These are phyloP conservation scores for Acanthamoeba sp. DNA, from an alignment of 208 protist genomes.

Conservation along the genomic window DNA sequence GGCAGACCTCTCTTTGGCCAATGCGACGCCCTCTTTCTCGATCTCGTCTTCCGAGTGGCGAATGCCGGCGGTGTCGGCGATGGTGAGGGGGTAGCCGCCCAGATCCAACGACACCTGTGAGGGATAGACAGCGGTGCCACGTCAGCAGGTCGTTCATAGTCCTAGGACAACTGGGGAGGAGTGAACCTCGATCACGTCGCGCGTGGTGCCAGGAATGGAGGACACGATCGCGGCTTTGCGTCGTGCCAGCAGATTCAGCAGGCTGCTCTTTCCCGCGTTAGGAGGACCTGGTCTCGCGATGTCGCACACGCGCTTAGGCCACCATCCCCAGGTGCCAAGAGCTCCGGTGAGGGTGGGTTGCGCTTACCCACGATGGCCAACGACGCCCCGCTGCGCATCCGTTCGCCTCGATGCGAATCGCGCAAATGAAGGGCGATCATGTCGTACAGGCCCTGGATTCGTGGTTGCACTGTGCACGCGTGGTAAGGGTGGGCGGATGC, in stretches of 20 bases:
- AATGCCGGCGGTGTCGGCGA: slow-evolving; percentile 90
- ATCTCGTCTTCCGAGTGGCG: slow-evolving; percentile 80
- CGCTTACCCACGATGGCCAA: slow-evolving; percentile 86
- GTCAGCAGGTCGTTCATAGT: too few relatives aligned
- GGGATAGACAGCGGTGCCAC: background rate
- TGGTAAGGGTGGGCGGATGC: too few relatives aligned
- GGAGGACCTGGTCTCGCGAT: slow-evolving; percentile 86
- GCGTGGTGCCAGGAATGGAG: slow-evolving; percentile 88
- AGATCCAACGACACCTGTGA: slow-evolving; percentile 83
- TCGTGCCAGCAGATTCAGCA: slow-evolving; percentile 88
- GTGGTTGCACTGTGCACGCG: slow-evolving; percentile 30
- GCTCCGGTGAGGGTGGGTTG: background rate
- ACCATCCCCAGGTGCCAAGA: too few relatives aligned
- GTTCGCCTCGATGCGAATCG: slow-evolving; percentile 81
- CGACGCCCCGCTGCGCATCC: slow-evolving; percentile 80
- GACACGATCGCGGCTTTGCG: slow-evolving; percentile 89
- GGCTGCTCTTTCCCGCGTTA: slow-evolving; percentile 90
- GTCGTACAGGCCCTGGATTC: slow-evolving; percentile 62
- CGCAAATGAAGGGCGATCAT: slow-evolving; percentile 78
- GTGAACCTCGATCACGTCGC: slow-evolving; percentile 88
- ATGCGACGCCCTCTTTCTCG: slow-evolving; percentile 84
- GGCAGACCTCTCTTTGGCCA: slow-evolving; percentile 80
- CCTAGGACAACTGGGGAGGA: slow-evolving; percentile 74
- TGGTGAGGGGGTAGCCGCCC: slow-evolving; percentile 84
- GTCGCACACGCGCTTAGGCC: too few relatives aligned